Conservation (phyloP, 768 basidiomycete genomes). For the Termitomyces titanicus region DNA sequence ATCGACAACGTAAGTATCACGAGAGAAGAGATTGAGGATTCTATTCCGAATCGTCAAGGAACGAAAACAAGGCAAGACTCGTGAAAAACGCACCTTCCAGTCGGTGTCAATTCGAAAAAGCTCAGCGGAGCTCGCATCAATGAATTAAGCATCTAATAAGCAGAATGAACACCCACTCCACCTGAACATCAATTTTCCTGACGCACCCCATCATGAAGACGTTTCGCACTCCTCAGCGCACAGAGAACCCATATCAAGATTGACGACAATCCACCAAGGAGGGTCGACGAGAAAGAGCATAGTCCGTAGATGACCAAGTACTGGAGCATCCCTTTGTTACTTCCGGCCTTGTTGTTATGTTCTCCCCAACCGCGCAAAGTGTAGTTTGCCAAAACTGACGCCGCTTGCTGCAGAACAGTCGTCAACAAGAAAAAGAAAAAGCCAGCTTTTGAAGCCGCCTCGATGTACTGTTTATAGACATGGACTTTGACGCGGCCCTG, state of each 20-base stretch:
- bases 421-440: slow-evolving; percentile 61
- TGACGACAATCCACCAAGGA: slow-evolving; percentile 51
- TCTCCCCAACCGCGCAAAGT: slow-evolving; percentile 83
- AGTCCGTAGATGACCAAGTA: slow-evolving; percentile 67
- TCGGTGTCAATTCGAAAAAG: slow-evolving; percentile 90
- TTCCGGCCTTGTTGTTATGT: slow-evolving; percentile 59
- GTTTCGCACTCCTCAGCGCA: slow-evolving; percentile 66
- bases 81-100: slow-evolving; percentile 57
- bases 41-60: slow-evolving; percentile 31
- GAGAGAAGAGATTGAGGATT: slow-evolving; percentile 87
- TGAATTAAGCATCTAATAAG: slow-evolving; percentile 64
- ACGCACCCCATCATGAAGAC: slow-evolving; percentile 74
- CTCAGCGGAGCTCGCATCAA: slow-evolving; percentile 80
- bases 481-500: slow-evolving; percentile 74
- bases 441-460: slow-evolving; percentile 72
- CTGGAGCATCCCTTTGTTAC: slow-evolving; percentile 52
- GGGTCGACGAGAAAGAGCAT: slow-evolving; percentile 55
- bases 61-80: not conserved
- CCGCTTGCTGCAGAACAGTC: slow-evolving; percentile 52
- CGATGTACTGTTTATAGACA: slow-evolving; percentile 77
- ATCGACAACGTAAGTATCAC: slow-evolving; percentile 86
- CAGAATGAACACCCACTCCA: not conserved
- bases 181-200: not conserved
- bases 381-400: slow-evolving; percentile 56
- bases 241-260: slow-evolving; percentile 77